Evolutionary conservation across 139 green algal species (phyloP), one percentile per base, ranked within the genome.

Genomic region (Auxenochlorella protothecoides): DNA sequence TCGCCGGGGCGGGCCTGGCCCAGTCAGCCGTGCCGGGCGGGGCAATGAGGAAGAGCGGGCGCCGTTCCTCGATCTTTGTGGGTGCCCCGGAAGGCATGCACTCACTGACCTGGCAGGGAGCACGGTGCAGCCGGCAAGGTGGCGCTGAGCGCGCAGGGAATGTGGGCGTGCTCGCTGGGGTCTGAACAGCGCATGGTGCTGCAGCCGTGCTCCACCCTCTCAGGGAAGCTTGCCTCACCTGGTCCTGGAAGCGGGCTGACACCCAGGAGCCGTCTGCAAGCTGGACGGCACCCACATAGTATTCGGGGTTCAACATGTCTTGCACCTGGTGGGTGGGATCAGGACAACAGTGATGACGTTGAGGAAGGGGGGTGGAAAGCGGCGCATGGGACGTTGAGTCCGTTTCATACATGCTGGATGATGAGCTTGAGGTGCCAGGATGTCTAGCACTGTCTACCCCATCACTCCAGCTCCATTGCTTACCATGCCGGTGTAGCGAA

Each of bases 221-320:
- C 27, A 44, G 27, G 27, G 64, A 55, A 54, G 12, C 53, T 14
- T 14, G 2, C 4, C 63, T 10, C 55, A 77, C 72, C 72, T 77
- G 61, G 73, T 87, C 85, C 7, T 66, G 55, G 73, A 77, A 89
- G 67, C 84, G 79, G 63, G 84, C 76, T 9, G 76, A 86, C 53
- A 70, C 65, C 68, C 80, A 81, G 52, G 12, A 59, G 8, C 81
- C 82, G 55, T 77, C 72, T 3, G 72, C 4, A 2, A 54, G 55
- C 67, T 72, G 76, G 70, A 79, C 83, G 3, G 85, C 82, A 2
- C 81, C 77, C n/a, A 87, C 15, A 54, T 84, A 91, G 69, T 85
- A 89, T 75, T 93, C 85, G 3, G 85, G 84, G 67, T 92, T 86
- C 9, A 83, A 64, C 77, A 89, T 87, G 72, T 93, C 87, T 44